Conservation (phyloP, 768 basidiomycete genomes). For the Amyloporia xantha region DNA sequence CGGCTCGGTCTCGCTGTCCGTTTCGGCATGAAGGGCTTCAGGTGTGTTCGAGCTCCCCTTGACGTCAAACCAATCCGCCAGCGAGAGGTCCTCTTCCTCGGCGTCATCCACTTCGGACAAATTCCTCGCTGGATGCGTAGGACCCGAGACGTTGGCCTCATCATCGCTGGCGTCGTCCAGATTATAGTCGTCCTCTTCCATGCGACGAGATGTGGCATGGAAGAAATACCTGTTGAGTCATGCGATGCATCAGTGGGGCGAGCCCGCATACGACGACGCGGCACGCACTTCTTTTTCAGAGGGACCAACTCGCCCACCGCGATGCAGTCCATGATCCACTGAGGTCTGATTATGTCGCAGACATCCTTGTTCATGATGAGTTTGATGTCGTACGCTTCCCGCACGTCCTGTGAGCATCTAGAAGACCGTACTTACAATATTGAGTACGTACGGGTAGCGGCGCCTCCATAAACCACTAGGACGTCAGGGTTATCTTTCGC, state of each 20-base stretch:
- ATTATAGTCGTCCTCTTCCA: constrained; percentile 44
- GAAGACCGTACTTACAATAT: neutral
- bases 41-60: constrained; percentile 26
- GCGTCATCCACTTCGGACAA: constrained; percentile 4
- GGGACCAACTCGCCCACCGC: constrained; percentile 47
- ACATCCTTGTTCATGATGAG: constrained; percentile 62
- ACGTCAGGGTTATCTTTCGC: constrained; percentile 46
- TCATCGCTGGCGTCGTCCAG: constrained; percentile 29
- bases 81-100: constrained; percentile 35
- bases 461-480: constrained; percentile 65
- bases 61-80: constrained; percentile 59
- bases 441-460: constrained; percentile 48
- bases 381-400: constrained; percentile 62
- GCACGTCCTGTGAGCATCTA: neutral
- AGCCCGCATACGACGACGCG: no score
- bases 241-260: no score
- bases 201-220: constrained; percentile 52
- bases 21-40: constrained; percentile 28
- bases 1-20: constrained; percentile 55
- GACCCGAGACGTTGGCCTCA: constrained; percentile 5
- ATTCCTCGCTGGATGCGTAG: constrained; percentile 17
- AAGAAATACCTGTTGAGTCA: constrained; percentile 68
- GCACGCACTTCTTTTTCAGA: constrained; percentile 59
- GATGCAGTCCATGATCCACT: constrained; percentile 82
- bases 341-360: constrained; percentile 69